These are phyloP conservation scores for Lomentospora prolificans DNA, from an alignment of 2,329 filamentous ascomycete species.

Conservation along the genomic window DNA sequence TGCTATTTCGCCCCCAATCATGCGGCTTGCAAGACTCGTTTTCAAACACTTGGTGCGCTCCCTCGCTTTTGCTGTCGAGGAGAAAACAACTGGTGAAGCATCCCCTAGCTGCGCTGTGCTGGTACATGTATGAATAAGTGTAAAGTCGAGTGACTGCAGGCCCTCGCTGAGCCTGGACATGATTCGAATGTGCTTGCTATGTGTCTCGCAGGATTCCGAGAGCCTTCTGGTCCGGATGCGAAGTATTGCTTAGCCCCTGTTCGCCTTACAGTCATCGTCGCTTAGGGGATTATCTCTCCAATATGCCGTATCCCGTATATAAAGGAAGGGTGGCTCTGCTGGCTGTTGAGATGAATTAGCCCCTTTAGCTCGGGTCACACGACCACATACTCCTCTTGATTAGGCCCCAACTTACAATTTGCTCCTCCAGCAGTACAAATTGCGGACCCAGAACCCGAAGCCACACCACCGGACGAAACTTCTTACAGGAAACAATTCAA, in stretches of 20 bases:
- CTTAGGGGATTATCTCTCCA: neutral
- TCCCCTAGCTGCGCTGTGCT: neutral
- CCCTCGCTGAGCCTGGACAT: neutral
- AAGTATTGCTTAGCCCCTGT: neutral
- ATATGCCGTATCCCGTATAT: neutral
- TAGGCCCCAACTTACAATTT: neutral
- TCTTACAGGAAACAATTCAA: slow-evolving; percentile 28
- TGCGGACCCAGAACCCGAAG: slow-evolving; percentile 34
- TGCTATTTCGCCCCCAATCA: no score
- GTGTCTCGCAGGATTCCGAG: neutral
- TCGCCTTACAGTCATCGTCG: neutral
- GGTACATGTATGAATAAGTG: neutral
- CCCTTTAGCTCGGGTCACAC: slow-evolving; percentile 14
- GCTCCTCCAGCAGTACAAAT: slow-evolving; percentile 36
- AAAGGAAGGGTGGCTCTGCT: no score
- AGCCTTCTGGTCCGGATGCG: neutral
- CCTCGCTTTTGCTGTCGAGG: neutral
- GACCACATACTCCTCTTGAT: neutral
- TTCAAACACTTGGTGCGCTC: neutral
- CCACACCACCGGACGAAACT: slow-evolving; percentile 13
- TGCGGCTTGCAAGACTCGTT: no score
- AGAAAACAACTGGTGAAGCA: neutral
- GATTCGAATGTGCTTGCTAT: neutral
- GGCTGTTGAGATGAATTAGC: neutral
- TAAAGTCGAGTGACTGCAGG: neutral